phyloP scores from a whole-genome alignment of 2,329 filamentous ascomycete genomes.

The Tolypocladium inflatum region DNA sequence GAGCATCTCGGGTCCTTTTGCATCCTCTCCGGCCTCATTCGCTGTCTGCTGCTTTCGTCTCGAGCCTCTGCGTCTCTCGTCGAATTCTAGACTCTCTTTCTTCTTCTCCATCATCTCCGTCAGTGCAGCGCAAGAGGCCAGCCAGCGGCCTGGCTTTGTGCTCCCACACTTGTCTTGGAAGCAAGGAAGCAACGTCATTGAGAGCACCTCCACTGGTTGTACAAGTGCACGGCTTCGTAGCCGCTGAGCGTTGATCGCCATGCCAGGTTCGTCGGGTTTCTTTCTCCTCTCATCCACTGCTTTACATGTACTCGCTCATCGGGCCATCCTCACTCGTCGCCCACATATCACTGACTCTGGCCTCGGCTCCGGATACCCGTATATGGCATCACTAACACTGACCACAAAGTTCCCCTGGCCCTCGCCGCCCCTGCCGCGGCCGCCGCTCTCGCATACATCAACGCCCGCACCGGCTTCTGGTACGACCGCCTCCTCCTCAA shows the following conservation, averaged over 20 bases:
- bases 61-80: not conserved
- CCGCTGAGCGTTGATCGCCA: not conserved
- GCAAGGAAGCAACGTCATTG: not conserved
- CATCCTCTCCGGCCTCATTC: not conserved
- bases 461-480: constrained; percentile 57
- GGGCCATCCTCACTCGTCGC: not conserved
- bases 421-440: constrained; percentile 51
- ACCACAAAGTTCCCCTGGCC: constrained; percentile 31
- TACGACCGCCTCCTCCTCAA: constrained; percentile 57
- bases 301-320: not conserved
- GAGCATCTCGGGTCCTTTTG: not conserved
- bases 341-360: not conserved
- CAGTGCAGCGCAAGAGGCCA: not conserved
- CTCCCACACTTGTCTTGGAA: not conserved
- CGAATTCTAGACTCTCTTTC: not conserved
- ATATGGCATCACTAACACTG: not conserved
- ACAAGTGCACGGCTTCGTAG: not conserved
- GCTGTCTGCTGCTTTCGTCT: not conserved
- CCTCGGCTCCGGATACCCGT: not conserved
- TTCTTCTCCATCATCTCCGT: not conserved
- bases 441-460: constrained; percentile 66
- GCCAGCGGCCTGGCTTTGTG: not conserved
- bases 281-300: not conserved
- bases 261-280: not conserved
- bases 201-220: too few relatives aligned